Evolutionary conservation across 306 rosid species (phyloP).

Genomic region (Cicer judaicum): DNA sequence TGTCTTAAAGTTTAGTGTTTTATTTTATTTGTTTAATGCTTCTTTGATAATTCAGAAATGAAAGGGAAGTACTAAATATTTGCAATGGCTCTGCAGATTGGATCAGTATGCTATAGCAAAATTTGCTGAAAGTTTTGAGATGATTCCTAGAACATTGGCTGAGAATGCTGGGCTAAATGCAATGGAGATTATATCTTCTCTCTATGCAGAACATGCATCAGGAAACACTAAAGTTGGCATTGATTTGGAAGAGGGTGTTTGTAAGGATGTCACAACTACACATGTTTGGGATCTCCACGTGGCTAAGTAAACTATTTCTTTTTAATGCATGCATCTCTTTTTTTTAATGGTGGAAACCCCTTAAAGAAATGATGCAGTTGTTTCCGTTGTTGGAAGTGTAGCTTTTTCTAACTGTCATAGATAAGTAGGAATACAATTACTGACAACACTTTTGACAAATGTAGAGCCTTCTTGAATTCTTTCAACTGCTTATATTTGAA

Average conservation of each 20-base stretch:
- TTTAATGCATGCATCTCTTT: conserved; percentile 2
- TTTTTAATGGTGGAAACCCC: conserved; percentile 11
- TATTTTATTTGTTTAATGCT: background rate
- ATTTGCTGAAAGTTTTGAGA: conserved; percentile 96
- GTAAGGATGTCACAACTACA: conserved; percentile 69
- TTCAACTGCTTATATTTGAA: conserved; percentile 27
- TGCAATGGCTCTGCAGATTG: conserved; percentile 68
- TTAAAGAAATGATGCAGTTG: background rate
- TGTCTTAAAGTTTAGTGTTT: background rate
- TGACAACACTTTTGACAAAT: background rate
- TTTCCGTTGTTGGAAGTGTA: conserved; percentile 6
- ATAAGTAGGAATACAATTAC: background rate
- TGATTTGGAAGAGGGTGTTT: conserved; percentile 76
- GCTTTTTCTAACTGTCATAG: conserved; percentile 26
- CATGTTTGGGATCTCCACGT: conserved; percentile 81
- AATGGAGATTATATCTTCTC: conserved; percentile 94
- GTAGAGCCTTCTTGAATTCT: background rate
- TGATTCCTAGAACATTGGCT: conserved; percentile 88
- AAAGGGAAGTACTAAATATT: conserved; percentile 36
- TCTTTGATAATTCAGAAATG: conserved; percentile 27
- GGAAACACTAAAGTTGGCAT: conserved; percentile 89
- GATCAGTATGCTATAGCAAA: conserved; percentile 97
- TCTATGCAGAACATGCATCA: conserved; percentile 96
- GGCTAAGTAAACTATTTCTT: conserved; percentile 67
- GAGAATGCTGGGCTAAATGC: conserved; percentile 97